These are phyloP conservation scores for Isabelozyma heimii DNA, from an alignment of 805 yeast species.

Conservation along the genomic window DNA sequence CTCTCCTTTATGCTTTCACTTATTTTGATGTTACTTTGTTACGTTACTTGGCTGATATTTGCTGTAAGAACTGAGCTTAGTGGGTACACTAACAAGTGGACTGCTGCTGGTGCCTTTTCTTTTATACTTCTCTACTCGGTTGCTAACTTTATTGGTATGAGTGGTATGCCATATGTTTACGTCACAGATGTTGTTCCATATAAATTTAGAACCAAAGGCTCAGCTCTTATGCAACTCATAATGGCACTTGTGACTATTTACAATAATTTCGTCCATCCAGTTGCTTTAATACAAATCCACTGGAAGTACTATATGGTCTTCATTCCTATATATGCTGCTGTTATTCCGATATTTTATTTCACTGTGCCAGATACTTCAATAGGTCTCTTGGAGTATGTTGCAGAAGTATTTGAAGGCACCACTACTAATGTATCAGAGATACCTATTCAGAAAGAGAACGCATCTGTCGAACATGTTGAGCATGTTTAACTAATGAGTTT, in stretches of 20 bases:
- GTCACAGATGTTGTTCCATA: conserved; percentile 27
- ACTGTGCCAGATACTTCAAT: conserved; percentile 30
- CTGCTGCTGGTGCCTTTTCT: conserved; percentile 44
- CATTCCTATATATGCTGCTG: conserved; percentile 23
- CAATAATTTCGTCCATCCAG: conserved; percentile 14
- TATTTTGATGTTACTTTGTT: not conserved
- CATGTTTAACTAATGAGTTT: not conserved
- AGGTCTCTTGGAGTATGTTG: conserved; percentile 32
- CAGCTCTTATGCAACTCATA: conserved; percentile 17
- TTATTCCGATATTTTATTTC: conserved; percentile 19
- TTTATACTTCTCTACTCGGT: conserved; percentile 41
- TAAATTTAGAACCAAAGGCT: conserved; percentile 30
- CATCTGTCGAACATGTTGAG: not conserved
- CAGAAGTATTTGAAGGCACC: conserved; percentile 23
- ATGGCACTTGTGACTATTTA: conserved; percentile 11
- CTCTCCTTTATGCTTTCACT: conserved; percentile 8
- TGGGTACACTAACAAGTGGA: conserved; percentile 33
- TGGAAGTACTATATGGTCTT: conserved; percentile 36
- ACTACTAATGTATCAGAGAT: not conserved
- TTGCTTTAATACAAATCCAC: conserved; percentile 29
- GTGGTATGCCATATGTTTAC: conserved; percentile 21
- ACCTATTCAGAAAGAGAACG: too few species aligned
- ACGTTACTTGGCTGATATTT: conserved; percentile 10
- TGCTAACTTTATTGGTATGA: conserved; percentile 18
- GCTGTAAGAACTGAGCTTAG: conserved; percentile 44